These are phyloP conservation scores for Neurospora sp. DNA, from an alignment of 495 filamentous ascomycete genomes.

Conservation along the genomic window DNA sequence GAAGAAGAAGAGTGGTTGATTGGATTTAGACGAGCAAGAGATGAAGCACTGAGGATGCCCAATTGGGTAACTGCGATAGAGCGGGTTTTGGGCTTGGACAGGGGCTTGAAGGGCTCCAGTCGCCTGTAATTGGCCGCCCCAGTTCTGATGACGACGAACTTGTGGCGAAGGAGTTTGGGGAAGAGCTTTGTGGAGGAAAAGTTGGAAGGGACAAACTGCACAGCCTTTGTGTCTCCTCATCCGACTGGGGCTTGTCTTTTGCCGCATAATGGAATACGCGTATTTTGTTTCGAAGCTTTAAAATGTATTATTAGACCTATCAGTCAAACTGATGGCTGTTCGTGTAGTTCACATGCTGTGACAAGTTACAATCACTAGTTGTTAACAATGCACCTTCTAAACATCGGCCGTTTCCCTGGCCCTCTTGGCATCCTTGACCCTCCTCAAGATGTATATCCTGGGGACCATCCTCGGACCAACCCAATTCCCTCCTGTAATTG, in stretches of 20 bases:
- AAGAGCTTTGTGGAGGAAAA: not conserved
- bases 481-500: slow-evolving; percentile 52
- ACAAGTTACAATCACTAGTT: no score
- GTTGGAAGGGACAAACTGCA: not conserved
- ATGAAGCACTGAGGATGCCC: not conserved
- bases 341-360: no score
- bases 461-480: slow-evolving; percentile 50
- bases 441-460: slow-evolving; percentile 46
- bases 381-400: not conserved
- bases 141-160: not conserved
- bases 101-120: not conserved
- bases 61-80: not conserved
- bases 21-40: not conserved
- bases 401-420: slow-evolving; percentile 3
- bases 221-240: not conserved
- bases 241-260: not conserved
- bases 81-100: not conserved
- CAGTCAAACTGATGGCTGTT: no score
- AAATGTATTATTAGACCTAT: no score
- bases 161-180: no score
- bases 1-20: not conserved
- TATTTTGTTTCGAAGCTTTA: not conserved
- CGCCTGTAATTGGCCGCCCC: not conserved
- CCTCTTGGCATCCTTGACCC: slow-evolving; percentile 19
- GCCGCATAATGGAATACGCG: not conserved